Evolutionary conservation across 2,329 filamentous ascomycete genomes (phyloP).

Genomic region (Didymella exigua): DNA sequence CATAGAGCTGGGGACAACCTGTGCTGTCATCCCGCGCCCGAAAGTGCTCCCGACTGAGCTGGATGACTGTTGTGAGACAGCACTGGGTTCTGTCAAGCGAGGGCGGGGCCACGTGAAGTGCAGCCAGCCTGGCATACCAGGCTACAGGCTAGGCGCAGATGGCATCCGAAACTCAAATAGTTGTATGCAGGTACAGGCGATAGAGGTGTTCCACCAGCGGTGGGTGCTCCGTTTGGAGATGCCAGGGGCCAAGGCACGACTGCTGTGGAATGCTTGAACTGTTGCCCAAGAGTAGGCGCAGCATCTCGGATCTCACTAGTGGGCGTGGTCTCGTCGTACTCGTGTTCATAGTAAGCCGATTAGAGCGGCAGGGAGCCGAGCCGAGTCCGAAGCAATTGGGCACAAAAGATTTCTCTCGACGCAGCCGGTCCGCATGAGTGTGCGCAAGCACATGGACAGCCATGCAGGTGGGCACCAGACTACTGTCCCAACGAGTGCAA

Average conservation of each 20-base stretch:
- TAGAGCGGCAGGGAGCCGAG: neutral
- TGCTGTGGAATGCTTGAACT: neutral
- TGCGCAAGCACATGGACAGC: constrained; percentile 19
- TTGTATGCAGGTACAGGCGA: constrained; percentile 15
- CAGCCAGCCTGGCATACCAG: neutral
- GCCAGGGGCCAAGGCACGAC: neutral
- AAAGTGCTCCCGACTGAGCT: neutral
- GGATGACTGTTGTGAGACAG: neutral
- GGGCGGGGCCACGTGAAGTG: neutral
- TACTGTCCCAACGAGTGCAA: constrained; percentile 10
- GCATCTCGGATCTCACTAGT: neutral
- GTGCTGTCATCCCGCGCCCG: neutral
- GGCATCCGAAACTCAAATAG: neutral
- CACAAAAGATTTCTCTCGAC: neutral
- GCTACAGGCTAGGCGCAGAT: neutral
- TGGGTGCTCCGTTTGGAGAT: neutral
- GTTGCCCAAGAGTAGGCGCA: neutral
- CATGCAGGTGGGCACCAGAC: constrained; percentile 2
- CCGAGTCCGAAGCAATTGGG: constrained; percentile 3
- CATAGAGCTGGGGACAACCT: neutral
- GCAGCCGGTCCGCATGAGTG: constrained; percentile 5
- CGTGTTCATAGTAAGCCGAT: constrained; percentile 3
- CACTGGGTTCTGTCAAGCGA: neutral
- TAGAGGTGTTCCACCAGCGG: constrained; percentile 4
- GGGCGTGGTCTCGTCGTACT: constrained; percentile 4